Evolutionary conservation across 2,329 filamentous ascomycete species (phyloP).

Genomic region (Monilinia vaccinii-corymbosi): DNA sequence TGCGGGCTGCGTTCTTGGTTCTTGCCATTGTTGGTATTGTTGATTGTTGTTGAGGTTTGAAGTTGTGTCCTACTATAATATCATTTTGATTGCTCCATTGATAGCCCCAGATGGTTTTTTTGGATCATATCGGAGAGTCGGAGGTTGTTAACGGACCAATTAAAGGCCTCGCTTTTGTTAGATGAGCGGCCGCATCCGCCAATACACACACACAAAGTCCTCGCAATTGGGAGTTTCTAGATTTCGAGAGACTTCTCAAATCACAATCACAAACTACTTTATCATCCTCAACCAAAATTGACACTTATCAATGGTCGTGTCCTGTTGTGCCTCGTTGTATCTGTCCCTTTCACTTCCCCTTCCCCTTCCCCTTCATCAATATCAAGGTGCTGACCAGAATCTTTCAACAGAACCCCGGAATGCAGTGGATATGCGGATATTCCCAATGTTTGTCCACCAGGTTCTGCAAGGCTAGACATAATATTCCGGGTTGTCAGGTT

Average conservation of each 20-base stretch:
- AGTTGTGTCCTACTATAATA: not conserved
- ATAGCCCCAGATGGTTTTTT: not conserved
- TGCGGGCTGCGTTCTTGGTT: slow-evolving; percentile 10
- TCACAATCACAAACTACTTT: too few species aligned
- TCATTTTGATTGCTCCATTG: not conserved
- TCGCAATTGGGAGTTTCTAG: too few species aligned
- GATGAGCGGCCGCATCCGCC: too few species aligned
- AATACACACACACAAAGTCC: not conserved
- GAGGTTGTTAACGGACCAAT: not conserved
- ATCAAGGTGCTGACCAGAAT: not conserved
- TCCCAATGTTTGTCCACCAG: not conserved
- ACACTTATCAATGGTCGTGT: not conserved
- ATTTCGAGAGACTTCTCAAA: not conserved
- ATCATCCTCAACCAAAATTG: not conserved
- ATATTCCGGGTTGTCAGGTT: not conserved
- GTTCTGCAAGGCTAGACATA: slow-evolving; percentile 3
- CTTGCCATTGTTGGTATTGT: not conserved
- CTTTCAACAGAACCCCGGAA: not conserved
- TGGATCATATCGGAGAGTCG: slow-evolving; percentile 3
- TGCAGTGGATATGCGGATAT: not conserved
- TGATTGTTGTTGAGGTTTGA: not conserved
- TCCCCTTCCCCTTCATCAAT: not conserved
- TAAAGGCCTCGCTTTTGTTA: not conserved
- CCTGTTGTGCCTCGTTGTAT: not conserved
- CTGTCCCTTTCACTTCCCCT: not conserved